These are phyloP conservation scores for Penicillium frequentans DNA, from an alignment of 2,329 filamentous ascomycete genomes.

Conservation along the genomic window DNA sequence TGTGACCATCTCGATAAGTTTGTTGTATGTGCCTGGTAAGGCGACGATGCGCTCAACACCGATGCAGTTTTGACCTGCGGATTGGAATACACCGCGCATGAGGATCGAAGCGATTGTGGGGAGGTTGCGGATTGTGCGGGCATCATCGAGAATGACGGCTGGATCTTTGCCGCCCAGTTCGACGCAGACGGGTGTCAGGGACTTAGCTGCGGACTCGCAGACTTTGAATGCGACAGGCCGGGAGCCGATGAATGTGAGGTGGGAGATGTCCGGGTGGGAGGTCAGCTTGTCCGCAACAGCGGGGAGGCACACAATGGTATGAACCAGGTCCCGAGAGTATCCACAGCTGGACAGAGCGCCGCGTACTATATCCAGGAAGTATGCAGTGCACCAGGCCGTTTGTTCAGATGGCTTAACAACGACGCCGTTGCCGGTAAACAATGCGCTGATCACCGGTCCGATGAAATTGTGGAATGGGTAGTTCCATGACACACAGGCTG, in stretches of 20 bases:
- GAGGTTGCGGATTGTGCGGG: conserved; percentile 58
- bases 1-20: conserved; percentile 68
- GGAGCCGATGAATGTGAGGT: conserved; percentile 96
- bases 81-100: conserved; percentile 91
- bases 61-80: conserved; percentile 95
- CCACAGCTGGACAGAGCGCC: conserved; percentile 80
- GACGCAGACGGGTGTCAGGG: conserved; percentile 82
- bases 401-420: conserved; percentile 94
- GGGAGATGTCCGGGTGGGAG: conserved; percentile 77
- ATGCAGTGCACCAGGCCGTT: conserved; percentile 86
- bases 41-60: conserved; percentile 92
- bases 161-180: conserved; percentile 96
- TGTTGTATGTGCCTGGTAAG: conserved; percentile 71
- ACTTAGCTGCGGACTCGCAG: conserved; percentile 78
- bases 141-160: conserved; percentile 82
- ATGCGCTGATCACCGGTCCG: conserved; percentile 81
- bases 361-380: conserved; percentile 77
- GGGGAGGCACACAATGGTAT: conserved; percentile 86
- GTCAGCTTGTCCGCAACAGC: conserved; percentile 77
- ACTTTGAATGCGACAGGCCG: conserved; percentile 84
- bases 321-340: conserved; percentile 77
- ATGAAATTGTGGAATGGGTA: conserved; percentile 95
- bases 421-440: conserved; percentile 89
- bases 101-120: conserved; percentile 75
- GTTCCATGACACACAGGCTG: conserved; percentile 95